phyloP scores from a whole-genome alignment of 345 rosid genomes.

The Bruguiera sexangula region DNA sequence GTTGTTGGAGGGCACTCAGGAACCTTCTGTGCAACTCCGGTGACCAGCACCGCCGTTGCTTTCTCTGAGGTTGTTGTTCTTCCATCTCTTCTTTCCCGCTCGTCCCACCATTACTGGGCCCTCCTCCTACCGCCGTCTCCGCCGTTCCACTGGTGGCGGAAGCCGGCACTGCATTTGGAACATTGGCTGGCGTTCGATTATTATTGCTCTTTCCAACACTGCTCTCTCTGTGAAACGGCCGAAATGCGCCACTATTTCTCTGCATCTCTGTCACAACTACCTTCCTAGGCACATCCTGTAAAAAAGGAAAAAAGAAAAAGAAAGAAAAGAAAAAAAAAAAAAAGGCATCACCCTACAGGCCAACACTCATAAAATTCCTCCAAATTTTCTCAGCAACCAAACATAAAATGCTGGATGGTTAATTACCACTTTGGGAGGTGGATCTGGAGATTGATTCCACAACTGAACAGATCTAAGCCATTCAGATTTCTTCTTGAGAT shows the following conservation, averaged over 20 bases:
- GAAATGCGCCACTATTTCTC: conserved; percentile 70
- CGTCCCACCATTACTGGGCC: conserved; percentile 9
- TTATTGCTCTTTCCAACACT: conserved; percentile 21
- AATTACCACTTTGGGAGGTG: conserved; percentile 38
- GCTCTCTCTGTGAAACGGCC: conserved; percentile 60
- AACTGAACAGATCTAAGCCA: conserved; percentile 99
- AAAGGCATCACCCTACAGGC: too few species aligned
- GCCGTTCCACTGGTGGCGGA: conserved; percentile 49
- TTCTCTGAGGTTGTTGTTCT: conserved; percentile 42
- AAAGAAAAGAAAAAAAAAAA: background rate
- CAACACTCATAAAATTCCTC: conserved; percentile 3
- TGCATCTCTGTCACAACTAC: conserved; percentile 63
- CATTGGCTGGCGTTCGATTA: conserved; percentile 24
- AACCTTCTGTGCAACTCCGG: conserved; percentile 88
- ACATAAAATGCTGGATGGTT: background rate
- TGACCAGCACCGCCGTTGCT: conserved; percentile 92
- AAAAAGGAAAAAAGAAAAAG: too few species aligned
- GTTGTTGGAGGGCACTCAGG: conserved; percentile 80
- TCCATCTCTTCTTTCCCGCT: conserved; percentile 42
- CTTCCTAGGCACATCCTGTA: conserved; percentile 50
- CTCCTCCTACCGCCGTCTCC: conserved; percentile 18
- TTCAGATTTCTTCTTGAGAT: conserved; percentile 66
- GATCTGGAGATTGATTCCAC: conserved; percentile 81
- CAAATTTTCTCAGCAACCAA: conserved; percentile 4
- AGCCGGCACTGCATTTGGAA: conserved; percentile 27